Conservation (phyloP, 2,329 filamentous ascomycete genomes). For the Ustulina deusta region DNA sequence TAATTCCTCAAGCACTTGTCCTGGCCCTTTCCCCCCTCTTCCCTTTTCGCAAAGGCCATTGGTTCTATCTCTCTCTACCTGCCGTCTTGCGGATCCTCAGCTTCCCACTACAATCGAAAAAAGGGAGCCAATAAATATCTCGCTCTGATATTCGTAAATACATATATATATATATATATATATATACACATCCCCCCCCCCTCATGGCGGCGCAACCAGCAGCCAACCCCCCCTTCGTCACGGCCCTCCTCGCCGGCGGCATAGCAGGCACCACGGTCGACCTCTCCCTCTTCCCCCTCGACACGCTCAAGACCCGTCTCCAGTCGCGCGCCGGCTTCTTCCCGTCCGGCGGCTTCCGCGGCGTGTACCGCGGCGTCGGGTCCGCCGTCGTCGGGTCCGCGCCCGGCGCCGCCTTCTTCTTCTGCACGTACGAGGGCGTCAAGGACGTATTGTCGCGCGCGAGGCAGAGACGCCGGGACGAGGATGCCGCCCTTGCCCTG, state of each 20-base stretch:
- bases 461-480: slow-evolving; percentile 18
- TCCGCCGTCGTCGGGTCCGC: slow-evolving; percentile 91
- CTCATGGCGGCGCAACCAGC: slow-evolving; percentile 41
- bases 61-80: not conserved
- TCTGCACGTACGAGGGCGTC: slow-evolving; percentile 88
- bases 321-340: slow-evolving; percentile 85
- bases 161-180: not conserved
- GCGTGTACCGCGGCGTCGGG: slow-evolving; percentile 93
- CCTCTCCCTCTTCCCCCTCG: slow-evolving; percentile 95
- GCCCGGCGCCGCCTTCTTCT: slow-evolving; percentile 95
- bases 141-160: not conserved
- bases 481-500: slow-evolving; percentile 13
- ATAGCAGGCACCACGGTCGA: slow-evolving; percentile 96
- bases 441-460: slow-evolving; percentile 59
- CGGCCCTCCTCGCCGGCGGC: slow-evolving; percentile 81
- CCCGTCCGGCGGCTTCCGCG: slow-evolving; percentile 85
- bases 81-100: not conserved
- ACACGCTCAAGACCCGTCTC: slow-evolving; percentile 97
- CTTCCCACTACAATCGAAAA: not conserved
- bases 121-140: not conserved
- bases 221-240: slow-evolving; percentile 64
- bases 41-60: not conserved
- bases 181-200: not conserved
- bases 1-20: slow-evolving; percentile 11
- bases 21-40: not conserved